Conservation (phyloP, 73 alveolate genomes). For the Loxodes magnus region DNA sequence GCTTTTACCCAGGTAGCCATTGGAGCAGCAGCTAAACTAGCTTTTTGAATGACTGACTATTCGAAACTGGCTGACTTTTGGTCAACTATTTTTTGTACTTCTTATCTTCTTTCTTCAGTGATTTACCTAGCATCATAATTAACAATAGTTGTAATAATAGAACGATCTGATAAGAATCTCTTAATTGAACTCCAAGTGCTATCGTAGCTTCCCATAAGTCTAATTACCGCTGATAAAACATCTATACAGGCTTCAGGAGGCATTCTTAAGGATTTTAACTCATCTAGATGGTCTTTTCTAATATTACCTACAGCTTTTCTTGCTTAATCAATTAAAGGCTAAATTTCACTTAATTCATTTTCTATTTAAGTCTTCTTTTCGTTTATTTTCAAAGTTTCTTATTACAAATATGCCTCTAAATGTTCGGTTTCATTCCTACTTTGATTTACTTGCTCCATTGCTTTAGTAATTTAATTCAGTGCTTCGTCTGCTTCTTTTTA, state of each 20-base stretch:
- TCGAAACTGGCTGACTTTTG: constrained; percentile 67
- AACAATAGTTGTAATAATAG: constrained; percentile 68
- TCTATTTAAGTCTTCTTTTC: constrained; percentile 49
- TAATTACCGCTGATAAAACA: constrained; percentile 85
- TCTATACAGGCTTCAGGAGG: constrained; percentile 96
- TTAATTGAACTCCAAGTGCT: constrained; percentile 85
- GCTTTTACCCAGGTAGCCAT: constrained; percentile 99
- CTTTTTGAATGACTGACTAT: constrained; percentile 53
- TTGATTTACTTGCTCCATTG: constrained; percentile 86
- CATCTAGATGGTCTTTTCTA: constrained; percentile 72
- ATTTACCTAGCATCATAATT: constrained; percentile 86
- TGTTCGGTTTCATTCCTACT: constrained; percentile 60
- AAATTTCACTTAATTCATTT: constrained; percentile 67
- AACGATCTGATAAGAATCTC: constrained; percentile 76
- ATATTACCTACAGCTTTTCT: constrained; percentile 79
- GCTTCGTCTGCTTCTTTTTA: constrained; percentile 95
- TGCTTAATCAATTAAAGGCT: constrained; percentile 88
- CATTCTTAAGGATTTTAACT: constrained; percentile 73
- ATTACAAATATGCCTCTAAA: constrained; percentile 36
- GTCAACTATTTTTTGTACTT: constrained; percentile 57
- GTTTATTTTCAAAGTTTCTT: constrained; percentile 48
- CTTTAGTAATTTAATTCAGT: constrained; percentile 79
- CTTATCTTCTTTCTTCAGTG: constrained; percentile 59
- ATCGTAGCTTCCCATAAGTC: constrained; percentile 81
- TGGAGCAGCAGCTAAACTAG: constrained; percentile 91